phyloP scores from a whole-genome alignment of 2,329 filamentous ascomycete species.

The Mariannaea elegans region DNA sequence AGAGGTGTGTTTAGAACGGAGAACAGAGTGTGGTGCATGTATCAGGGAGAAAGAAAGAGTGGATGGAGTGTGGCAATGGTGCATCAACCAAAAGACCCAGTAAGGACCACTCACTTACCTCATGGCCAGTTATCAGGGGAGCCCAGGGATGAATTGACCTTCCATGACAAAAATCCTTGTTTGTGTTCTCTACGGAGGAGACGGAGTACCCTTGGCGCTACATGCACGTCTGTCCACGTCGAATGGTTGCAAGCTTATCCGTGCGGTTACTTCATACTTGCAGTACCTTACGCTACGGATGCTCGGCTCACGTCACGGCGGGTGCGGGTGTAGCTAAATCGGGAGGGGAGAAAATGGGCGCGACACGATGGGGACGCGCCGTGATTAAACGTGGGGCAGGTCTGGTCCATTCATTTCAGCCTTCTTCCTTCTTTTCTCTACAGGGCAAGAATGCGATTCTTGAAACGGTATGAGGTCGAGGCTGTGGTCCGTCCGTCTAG shows the following conservation, averaged over 20 bases:
- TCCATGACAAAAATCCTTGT: not conserved
- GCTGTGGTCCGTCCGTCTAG: too few relatives aligned
- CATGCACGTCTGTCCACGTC: slow-evolving; percentile 12
- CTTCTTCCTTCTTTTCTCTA: not conserved
- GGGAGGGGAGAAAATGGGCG: slow-evolving; percentile 7
- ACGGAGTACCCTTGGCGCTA: slow-evolving; percentile 7
- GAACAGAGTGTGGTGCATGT: slow-evolving; percentile 4
- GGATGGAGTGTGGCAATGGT: slow-evolving; percentile 10
- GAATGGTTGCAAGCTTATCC: not conserved
- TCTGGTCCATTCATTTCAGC: slow-evolving; percentile 38
- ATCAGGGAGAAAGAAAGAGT: slow-evolving; percentile 8
- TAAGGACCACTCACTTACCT: too few relatives aligned
- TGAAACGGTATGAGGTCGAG: too few relatives aligned
- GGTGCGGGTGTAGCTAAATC: slow-evolving; percentile 19
- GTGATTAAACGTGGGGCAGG: slow-evolving; percentile 38
- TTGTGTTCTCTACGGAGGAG: not conserved
- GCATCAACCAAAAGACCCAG: slow-evolving; percentile 16
- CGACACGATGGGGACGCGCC: slow-evolving; percentile 22
- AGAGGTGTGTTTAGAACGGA: not conserved
- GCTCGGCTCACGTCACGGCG: slow-evolving; percentile 19
- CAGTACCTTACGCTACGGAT: not conserved
- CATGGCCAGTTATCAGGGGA: too few relatives aligned
- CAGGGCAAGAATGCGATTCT: too few relatives aligned
- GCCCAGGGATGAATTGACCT: not conserved
- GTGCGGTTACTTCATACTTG: too few relatives aligned